Base-by-base conservation (phyloP, 1,284 basidiomycete genomes). In the Moesziomyces globuligerus region DNA sequence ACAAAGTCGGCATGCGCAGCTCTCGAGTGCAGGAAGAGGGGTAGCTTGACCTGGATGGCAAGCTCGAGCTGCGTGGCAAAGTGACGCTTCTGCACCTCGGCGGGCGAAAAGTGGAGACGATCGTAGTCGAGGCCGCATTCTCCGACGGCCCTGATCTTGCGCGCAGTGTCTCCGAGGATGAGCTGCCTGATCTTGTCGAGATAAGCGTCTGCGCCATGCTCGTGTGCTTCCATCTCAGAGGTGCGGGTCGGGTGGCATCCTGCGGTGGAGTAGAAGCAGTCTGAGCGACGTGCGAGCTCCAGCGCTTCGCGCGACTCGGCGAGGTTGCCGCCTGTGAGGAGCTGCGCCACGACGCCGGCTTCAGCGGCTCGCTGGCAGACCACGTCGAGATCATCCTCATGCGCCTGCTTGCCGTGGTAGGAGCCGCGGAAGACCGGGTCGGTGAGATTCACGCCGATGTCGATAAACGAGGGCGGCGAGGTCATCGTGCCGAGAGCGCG, bases 111-210 rank as follows among this genome's bases (percentile, higher is more conserved):
- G 72, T 90, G 88, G 0, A 90, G 86, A 15, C 93, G 86, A 79
- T 94, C 93, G 75, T 94, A 94, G 82, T 95, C 93, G 34, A 94
- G 84, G 10, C 93, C 93, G 72, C 92, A 92, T 84, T 94, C 93
- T 17, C 93, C 93, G 1, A 94, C 83, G 0, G 91, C 91, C 8
- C 44, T 7, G 26, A 34, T 28, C 20, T 38, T 40, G 13, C 40
- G 38, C 2, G 50, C 39, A 0, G n/a, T n/a, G n/a, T 38, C 7
- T 11, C 29, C 17, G 15, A 60, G 39, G 23, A 80, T 58, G 0
- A 73, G 38, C 8, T 46, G 28, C 11, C 36, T 45, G 11, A 79
- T 89, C 17, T 88, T 87, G 47, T 23, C 36, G 7, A 93, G 82
- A 77, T 93, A 94, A 3, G 84, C 89, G 0, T 86, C 86, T 1